These are phyloP conservation scores for Xylaria flabelliformis DNA, from an alignment of 495 filamentous ascomycete species.

Conservation along the genomic window DNA sequence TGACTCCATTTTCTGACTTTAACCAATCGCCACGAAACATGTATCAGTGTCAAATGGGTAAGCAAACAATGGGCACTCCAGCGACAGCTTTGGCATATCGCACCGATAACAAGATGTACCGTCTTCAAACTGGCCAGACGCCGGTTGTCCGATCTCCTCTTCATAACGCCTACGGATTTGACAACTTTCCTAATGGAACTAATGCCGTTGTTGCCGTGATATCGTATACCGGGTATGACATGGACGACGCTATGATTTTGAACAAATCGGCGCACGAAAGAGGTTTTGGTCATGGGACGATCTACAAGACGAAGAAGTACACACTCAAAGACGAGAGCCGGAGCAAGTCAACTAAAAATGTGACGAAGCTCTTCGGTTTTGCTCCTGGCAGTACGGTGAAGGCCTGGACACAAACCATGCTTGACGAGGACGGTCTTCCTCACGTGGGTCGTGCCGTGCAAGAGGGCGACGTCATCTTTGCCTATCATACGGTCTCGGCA, in stretches of 20 bases:
- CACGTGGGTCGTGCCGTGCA: conserved; percentile 74
- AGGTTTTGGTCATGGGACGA: conserved; percentile 94
- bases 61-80: conserved; percentile 98
- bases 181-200: conserved; percentile 98
- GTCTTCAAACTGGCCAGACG: conserved; percentile 93
- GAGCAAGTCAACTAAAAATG: conserved; percentile 57
- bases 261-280: conserved; percentile 98
- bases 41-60: conserved; percentile 99
- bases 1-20: conserved; percentile 98
- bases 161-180: conserved; percentile 94
- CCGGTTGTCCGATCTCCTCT: conserved; percentile 90
- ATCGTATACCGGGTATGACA: conserved; percentile 98
- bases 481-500: conserved; percentile 83
- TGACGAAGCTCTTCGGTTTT: conserved; percentile 84
- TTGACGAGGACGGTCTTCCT: conserved; percentile 89
- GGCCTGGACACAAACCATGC: conserved; percentile 65
- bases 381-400: conserved; percentile 71
- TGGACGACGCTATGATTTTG: conserved; percentile 99
- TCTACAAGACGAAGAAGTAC: conserved; percentile 96
- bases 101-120: conserved; percentile 96
- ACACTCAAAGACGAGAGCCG: conserved; percentile 75
- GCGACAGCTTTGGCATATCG: conserved; percentile 84
- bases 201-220: conserved; percentile 98
- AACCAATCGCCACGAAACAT: conserved; percentile 99
- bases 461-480: conserved; percentile 83